A percentile compares a stretch with the other conserved stretches of the same genome.
phyloP scores from a whole-genome alignment of 2,329 filamentous ascomycete species.

The Penicillium freii region DNA sequence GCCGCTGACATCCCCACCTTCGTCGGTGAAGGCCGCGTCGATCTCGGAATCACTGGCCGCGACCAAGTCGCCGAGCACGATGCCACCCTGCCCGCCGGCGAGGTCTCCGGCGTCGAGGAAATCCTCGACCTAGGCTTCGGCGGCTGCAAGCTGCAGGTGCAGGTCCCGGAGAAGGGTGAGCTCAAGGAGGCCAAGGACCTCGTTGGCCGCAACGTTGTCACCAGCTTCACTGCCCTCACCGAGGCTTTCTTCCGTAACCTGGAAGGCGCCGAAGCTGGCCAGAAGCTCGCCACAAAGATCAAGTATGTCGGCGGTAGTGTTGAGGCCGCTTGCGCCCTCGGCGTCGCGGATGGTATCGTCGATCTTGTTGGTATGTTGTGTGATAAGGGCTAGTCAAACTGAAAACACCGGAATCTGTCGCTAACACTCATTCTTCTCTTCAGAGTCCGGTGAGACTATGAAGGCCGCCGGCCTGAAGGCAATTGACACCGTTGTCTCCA shows the following conservation, averaged over 20 bases:
- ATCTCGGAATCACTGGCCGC: conserved; percentile 89
- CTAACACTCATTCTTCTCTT: neutral
- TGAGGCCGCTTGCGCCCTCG: conserved; percentile 91
- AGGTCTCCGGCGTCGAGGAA: conserved; percentile 68
- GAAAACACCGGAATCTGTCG: neutral
- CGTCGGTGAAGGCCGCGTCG: conserved; percentile 89
- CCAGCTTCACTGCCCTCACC: conserved; percentile 85
- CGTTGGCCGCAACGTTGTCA: conserved; percentile 89
- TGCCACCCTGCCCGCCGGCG: conserved; percentile 47
- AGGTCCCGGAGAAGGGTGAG: conserved; percentile 82
- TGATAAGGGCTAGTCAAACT: neutral
- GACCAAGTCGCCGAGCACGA: conserved; percentile 94
- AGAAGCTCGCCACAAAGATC: conserved; percentile 71
- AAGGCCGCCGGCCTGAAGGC: conserved; percentile 88
- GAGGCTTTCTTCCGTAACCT: conserved; percentile 79
- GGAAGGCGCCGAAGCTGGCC: conserved; percentile 51
- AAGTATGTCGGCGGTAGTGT: conserved; percentile 95
- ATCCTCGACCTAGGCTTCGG: conserved; percentile 91
- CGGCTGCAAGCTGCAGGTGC: conserved; percentile 89
- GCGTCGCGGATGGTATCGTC: conserved; percentile 94
- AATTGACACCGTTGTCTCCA: conserved; percentile 89
- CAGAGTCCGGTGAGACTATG: conserved; percentile 98
- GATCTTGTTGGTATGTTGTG: conserved; percentile 80
- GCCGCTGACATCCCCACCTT: conserved; percentile 97
- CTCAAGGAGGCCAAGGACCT: conserved; percentile 71